Evolutionary conservation across 2,329 filamentous ascomycete species (phyloP).

Genomic region (Helminthosporium solani): DNA sequence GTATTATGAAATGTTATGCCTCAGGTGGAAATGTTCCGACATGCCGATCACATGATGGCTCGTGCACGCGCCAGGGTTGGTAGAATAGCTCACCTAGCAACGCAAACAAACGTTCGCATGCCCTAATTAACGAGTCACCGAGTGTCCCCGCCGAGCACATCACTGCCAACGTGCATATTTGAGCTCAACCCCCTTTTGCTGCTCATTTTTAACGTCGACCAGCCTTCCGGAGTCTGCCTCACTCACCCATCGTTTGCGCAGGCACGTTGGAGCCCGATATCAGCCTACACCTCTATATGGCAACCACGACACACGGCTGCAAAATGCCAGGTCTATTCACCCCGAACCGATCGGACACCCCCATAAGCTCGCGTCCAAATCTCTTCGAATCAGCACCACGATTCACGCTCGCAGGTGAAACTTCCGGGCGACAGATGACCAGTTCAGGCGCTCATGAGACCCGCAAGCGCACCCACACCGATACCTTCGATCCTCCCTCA

Average conservation of each 20-base stretch:
- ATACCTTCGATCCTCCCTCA: slow-evolving; percentile 10
- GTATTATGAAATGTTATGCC: background rate
- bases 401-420: slow-evolving; percentile 27
- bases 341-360: slow-evolving; percentile 17
- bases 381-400: slow-evolving; percentile 26
- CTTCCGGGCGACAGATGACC: slow-evolving; percentile 31
- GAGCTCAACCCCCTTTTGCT: background rate
- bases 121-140: too few species aligned
- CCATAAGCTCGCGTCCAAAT: slow-evolving; percentile 15
- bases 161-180: too few species aligned
- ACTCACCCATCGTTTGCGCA: background rate
- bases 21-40: background rate
- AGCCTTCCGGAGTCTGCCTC: background rate
- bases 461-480: slow-evolving; percentile 31
- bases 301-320: slow-evolving; percentile 19
- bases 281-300: slow-evolving; percentile 18
- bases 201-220: background rate
- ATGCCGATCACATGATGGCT: background rate
- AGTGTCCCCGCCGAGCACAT: too few species aligned
- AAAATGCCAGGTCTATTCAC: slow-evolving; percentile 34
- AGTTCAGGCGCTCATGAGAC: slow-evolving; percentile 30
- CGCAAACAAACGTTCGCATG: background rate
- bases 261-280: background rate
- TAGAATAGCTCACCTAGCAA: too few species aligned
- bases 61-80: too few species aligned